Evolutionary conservation across 1,284 basidiomycete species (phyloP).

Genomic region (Polyporus tsugae): DNA sequence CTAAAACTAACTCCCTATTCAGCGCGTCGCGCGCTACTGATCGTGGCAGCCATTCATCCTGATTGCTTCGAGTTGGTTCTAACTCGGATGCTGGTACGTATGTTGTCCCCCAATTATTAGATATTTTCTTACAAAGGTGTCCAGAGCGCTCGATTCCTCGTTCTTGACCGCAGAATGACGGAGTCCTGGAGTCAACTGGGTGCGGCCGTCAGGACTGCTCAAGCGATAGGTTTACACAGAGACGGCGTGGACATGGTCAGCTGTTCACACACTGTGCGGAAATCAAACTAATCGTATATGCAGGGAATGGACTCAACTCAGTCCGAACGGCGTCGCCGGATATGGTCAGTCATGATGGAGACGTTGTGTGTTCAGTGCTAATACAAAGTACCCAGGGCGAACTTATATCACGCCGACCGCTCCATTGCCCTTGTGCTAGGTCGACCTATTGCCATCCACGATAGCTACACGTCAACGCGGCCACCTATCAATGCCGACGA

Average conservation of each 20-base stretch:
- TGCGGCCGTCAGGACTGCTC: conserved; percentile 91
- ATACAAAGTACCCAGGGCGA: conserved; percentile 63
- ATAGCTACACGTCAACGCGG: conserved; percentile 85
- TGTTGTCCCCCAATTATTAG: conserved; percentile 6
- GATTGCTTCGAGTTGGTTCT: conserved; percentile 92
- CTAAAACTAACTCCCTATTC: conserved; percentile 28
- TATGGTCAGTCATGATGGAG: conserved; percentile 67
- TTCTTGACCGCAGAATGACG: conserved; percentile 87
- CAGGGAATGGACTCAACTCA: conserved; percentile 81
- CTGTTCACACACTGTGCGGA: not conserved
- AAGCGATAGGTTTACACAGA: conserved; percentile 92
- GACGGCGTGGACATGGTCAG: conserved; percentile 88
- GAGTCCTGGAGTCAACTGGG: conserved; percentile 97
- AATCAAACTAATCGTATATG: not conserved
- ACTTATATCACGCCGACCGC: conserved; percentile 92
- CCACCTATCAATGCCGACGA: conserved; percentile 88
- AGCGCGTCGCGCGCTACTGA: conserved; percentile 78
- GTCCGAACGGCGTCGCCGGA: conserved; percentile 89
- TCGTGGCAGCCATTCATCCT: conserved; percentile 90
- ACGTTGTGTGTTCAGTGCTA: conserved; percentile 28
- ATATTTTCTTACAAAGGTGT: conserved; percentile 30
- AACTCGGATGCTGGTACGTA: conserved; percentile 80
- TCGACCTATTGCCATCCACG: conserved; percentile 88
- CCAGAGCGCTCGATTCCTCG: conserved; percentile 90
- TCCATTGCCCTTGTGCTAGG: conserved; percentile 93